Evolutionary conservation across 768 basidiomycete species (phyloP), one percentile per base, ranked within the genome.

Genomic region (Kwoniella mangroviensis): DNA sequence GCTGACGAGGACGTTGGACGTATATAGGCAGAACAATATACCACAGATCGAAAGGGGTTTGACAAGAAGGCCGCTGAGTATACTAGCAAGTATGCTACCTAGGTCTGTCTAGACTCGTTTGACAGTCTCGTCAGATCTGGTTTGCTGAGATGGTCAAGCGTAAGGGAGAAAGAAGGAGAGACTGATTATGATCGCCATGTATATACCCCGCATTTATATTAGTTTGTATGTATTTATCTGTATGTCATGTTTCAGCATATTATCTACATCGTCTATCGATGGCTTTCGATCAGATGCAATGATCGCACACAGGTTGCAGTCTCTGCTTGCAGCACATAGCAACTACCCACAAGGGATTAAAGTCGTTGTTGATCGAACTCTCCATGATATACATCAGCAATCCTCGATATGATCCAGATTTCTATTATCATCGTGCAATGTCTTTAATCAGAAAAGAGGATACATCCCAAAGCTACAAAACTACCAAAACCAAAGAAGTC

Each of bases 61-160:
- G 74, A 81, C 61, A 73, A 75, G 62, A 76, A 73, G 57, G 81
- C 79, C 11, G 65, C 73, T 53, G 79, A 81, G 56, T 80, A 73
- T 40, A 79, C 76, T 22, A 56, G 66, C 40, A 78, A 80, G 72
- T 63, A 62, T 49, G 67, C 67, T 42, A 28, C 62, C 12, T 63
- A 52, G 17, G 1, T 77, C 72, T 59, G 65, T 67, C 34, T 61
- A 13, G n/a, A 3, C 41, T 34, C 9, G 4, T 34, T 34, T 34
- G 34, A 34, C 6, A 34, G 4, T 34, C 34, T 34, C 34, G 34
- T 34, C 6, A 7, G 4, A 34, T 6, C 34, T 34, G 34, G 34
- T 34, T 34, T 34, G 34, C 4, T 34, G 4, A 34, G 34, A 34
- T 6, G 34, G 34, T 34, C 34, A 5, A 34, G 34, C 34, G 6